Conservation (phyloP, 2,329 filamentous ascomycete genomes). For the Cordyceps farinosa region DNA sequence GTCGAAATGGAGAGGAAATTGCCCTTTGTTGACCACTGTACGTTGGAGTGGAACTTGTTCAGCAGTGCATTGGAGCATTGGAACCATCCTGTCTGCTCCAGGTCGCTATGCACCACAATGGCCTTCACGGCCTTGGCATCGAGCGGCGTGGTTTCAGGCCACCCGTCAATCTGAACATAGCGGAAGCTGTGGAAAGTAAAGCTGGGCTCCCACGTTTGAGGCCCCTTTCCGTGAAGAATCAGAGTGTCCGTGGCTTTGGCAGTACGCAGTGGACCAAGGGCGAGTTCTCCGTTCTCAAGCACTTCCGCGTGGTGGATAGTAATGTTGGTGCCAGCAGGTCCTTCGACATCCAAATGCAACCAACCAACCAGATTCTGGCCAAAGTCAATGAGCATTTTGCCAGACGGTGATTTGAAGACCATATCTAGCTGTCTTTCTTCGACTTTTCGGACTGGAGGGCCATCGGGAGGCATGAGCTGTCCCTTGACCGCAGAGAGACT, state of each 20-base stretch:
- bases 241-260: constrained; percentile 42
- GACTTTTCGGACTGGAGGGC: constrained; percentile 41
- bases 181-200: constrained; percentile 53
- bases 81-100: constrained; percentile 48
- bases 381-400: constrained; percentile 50
- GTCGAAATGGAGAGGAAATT: constrained; percentile 58
- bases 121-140: constrained; percentile 25
- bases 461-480: constrained; percentile 38
- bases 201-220: constrained; percentile 38
- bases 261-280: not conserved
- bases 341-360: constrained; percentile 38
- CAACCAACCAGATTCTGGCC: constrained; percentile 57
- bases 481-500: constrained; percentile 29
- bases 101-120: constrained; percentile 47
- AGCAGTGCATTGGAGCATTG: constrained; percentile 48
- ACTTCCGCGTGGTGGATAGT: constrained; percentile 52
- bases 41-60: constrained; percentile 53
- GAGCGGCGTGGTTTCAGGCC: constrained; percentile 29
- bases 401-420: constrained; percentile 35
- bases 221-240: constrained; percentile 26
- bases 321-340: constrained; percentile 38
- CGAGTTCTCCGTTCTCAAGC: constrained; percentile 45
- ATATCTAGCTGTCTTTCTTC: constrained; percentile 29
- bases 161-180: constrained; percentile 46
- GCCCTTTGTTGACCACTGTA: constrained; percentile 54